These are phyloP conservation scores for Penicillium sp. DNA, from an alignment of 2,329 filamentous ascomycete species.

Conservation along the genomic window DNA sequence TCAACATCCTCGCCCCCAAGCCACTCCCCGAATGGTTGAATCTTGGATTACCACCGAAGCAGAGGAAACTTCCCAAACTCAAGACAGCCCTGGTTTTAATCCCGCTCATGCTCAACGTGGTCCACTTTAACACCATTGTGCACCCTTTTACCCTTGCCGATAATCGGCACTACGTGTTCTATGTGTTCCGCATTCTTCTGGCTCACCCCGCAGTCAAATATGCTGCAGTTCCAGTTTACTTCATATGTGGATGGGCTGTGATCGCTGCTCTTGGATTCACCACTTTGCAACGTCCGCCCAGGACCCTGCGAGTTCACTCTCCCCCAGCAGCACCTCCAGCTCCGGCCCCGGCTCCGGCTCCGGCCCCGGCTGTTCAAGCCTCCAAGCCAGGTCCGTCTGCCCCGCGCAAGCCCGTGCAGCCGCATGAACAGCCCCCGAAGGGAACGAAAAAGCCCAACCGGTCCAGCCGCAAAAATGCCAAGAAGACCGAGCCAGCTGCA, in stretches of 20 bases:
- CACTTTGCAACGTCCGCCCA: constrained; percentile 23
- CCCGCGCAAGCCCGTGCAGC: background rate
- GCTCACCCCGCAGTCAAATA: constrained; percentile 65
- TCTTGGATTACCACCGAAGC: constrained; percentile 33
- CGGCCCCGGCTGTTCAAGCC: background rate
- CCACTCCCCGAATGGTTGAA: constrained; percentile 37
- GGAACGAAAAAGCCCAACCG: constrained; percentile 26
- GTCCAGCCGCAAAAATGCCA: constrained; percentile 22
- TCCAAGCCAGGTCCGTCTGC: background rate
- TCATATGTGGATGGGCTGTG: constrained; percentile 65
- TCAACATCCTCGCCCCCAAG: constrained; percentile 39
- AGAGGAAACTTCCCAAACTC: constrained; percentile 41
- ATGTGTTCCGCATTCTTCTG: constrained; percentile 83
- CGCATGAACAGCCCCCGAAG: constrained; percentile 19
- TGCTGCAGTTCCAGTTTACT: constrained; percentile 67
- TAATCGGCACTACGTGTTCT: constrained; percentile 97
- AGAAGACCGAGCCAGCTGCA: constrained; percentile 12
- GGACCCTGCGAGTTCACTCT: constrained; percentile 20
- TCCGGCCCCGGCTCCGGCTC: constrained; percentile 16
- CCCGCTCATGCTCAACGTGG: constrained; percentile 48
- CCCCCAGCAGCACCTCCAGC: constrained; percentile 15
- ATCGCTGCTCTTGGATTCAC: constrained; percentile 61
- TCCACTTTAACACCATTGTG: constrained; percentile 85
- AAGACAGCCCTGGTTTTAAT: constrained; percentile 38
- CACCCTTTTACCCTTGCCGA: constrained; percentile 96